A percentile compares a stretch with the other conserved stretches of the same genome.
These are phyloP conservation scores for Begonia fuchsioides DNA, from an alignment of 306 rosid genomes.

Conservation along the genomic window DNA sequence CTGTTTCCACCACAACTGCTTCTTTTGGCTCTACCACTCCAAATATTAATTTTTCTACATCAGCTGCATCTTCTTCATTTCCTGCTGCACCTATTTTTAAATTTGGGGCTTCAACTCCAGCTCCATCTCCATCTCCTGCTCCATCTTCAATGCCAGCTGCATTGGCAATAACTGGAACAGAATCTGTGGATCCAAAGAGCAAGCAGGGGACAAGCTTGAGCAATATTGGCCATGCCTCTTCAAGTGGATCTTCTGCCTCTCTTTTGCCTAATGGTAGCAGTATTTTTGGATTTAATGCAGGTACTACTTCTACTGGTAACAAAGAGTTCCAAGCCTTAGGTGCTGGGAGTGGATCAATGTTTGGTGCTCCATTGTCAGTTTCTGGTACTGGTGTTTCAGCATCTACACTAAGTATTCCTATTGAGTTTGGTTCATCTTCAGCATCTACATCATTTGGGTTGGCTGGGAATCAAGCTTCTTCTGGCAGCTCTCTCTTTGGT, in stretches of 20 bases:
- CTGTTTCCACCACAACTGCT: slow-evolving; percentile 4
- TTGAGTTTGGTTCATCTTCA: slow-evolving; percentile 39
- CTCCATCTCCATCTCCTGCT: not conserved
- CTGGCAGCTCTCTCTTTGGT: slow-evolving; percentile 42
- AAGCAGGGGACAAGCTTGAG: slow-evolving; percentile 30
- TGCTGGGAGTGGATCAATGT: slow-evolving; percentile 16
- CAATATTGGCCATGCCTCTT: slow-evolving; percentile 22
- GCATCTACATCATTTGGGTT: slow-evolving; percentile 30
- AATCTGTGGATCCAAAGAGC: slow-evolving; percentile 19
- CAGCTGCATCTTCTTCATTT: slow-evolving; percentile 22
- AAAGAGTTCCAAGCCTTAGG: slow-evolving; percentile 24
- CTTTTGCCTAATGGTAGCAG: slow-evolving; percentile 26
- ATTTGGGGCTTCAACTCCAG: slow-evolving; percentile 18
- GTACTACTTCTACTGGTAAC: slow-evolving; percentile 24
- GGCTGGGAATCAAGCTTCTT: slow-evolving; percentile 28
- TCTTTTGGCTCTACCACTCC: slow-evolving; percentile 13
- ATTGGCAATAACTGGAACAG: slow-evolving; percentile 16
- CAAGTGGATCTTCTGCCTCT: slow-evolving; percentile 25
- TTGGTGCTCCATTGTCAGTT: slow-evolving; percentile 24
- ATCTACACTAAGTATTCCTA: slow-evolving; percentile 33
- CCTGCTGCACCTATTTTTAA: slow-evolving; percentile 27
- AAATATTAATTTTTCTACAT: slow-evolving; percentile 11
- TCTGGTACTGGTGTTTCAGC: slow-evolving; percentile 27
- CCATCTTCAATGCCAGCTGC: slow-evolving; percentile 20
- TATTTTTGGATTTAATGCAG: slow-evolving; percentile 38